Evolutionary conservation across 305 asterid genomes (phyloP).

Genomic region (Solanum hybrid): DNA sequence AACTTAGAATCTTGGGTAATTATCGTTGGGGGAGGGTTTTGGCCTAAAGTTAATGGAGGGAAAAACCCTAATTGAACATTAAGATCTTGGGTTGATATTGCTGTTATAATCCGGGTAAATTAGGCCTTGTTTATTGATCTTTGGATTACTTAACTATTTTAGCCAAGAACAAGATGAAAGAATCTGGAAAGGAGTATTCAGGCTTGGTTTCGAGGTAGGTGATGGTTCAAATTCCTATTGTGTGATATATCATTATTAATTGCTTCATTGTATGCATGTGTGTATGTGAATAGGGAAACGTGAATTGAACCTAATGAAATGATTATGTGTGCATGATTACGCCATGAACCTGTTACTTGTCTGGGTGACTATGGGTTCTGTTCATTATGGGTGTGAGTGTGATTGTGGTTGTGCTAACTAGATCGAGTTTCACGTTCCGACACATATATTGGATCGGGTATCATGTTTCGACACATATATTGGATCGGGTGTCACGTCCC

Average conservation of each 20-base stretch:
- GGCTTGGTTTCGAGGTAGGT: not conserved
- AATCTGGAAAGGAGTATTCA: not conserved
- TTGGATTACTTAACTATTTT: too few species aligned
- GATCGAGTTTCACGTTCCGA: too few species aligned
- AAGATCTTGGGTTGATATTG: too few species aligned
- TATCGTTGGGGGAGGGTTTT: not conserved
- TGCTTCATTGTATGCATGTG: too few species aligned
- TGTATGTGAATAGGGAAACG: not conserved
- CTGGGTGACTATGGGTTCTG: rapidly evolving
- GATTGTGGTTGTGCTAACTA: not conserved
- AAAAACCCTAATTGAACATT: not conserved
- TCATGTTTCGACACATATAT: too few species aligned
- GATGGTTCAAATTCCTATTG: not conserved
- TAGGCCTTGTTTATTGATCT: not conserved
- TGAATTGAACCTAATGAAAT: not conserved
- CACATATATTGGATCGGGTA: not conserved
- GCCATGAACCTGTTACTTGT: not conserved
- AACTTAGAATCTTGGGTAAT: not conserved
- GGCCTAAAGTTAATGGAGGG: not conserved
- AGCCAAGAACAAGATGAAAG: too few species aligned
- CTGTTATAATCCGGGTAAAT: not conserved
- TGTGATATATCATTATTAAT: too few species aligned
- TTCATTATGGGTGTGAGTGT: not conserved
- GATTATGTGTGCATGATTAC: too few species aligned
- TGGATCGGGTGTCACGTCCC: not conserved